phyloP scores from a whole-genome alignment of 2,329 filamentous ascomycete species.

The Thelonectria discophora region DNA sequence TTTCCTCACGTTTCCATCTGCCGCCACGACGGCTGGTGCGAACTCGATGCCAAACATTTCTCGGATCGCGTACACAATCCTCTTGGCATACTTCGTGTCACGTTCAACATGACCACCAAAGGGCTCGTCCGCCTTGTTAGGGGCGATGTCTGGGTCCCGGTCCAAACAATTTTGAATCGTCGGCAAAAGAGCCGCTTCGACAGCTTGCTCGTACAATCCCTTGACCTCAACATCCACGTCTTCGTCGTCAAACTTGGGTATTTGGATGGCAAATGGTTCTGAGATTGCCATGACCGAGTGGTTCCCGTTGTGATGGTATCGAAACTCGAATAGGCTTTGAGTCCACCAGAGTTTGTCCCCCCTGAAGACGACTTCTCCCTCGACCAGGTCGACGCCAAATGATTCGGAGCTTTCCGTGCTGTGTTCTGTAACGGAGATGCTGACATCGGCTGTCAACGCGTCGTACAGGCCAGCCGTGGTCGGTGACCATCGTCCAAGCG shows the following conservation, averaged over 20 bases:
- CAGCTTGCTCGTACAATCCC: slow-evolving; percentile 70
- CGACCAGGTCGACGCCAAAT: slow-evolving; percentile 67
- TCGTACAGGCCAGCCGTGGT: slow-evolving; percentile 82
- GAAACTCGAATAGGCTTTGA: slow-evolving; percentile 93
- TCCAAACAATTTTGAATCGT: slow-evolving; percentile 94
- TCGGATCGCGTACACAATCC: slow-evolving; percentile 92
- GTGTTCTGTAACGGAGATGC: slow-evolving; percentile 76
- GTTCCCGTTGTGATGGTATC: slow-evolving; percentile 92
- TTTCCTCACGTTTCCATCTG: slow-evolving; percentile 89
- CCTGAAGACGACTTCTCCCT: slow-evolving; percentile 85
- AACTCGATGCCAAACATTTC: slow-evolving; percentile 99
- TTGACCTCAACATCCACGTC: slow-evolving; percentile 70
- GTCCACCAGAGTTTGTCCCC: slow-evolving; percentile 99
- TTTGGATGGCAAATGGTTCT: slow-evolving; percentile 89
- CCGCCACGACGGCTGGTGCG: slow-evolving; percentile 88
- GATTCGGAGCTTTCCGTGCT: slow-evolving; percentile 61
- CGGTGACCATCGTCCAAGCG: slow-evolving; percentile 88
- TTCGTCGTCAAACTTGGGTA: slow-evolving; percentile 81
- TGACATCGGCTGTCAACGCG: slow-evolving; percentile 75
- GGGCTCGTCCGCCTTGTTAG: slow-evolving; percentile 77
- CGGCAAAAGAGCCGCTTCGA: slow-evolving; percentile 81
- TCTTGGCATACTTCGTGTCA: slow-evolving; percentile 86
- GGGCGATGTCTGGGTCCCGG: slow-evolving; percentile 88
- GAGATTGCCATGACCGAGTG: slow-evolving; percentile 96
- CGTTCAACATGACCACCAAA: slow-evolving; percentile 88